Evolutionary conservation across 2,329 filamentous ascomycete genomes (phyloP).

Genomic region (Trichoderma harzianum): DNA sequence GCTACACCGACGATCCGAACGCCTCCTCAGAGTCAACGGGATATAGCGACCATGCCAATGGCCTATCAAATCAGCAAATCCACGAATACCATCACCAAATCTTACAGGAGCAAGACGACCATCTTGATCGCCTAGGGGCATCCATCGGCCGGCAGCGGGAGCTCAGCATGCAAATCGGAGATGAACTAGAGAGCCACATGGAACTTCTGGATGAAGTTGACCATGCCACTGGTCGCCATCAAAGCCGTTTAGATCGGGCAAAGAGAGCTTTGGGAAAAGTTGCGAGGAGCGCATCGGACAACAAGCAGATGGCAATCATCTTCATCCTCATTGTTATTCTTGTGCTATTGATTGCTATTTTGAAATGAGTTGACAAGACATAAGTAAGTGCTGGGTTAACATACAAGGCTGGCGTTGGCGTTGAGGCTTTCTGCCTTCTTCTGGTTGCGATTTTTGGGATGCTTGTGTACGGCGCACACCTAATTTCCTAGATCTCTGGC

Average conservation of each 20-base stretch:
- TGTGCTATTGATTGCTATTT: slow-evolving; percentile 74
- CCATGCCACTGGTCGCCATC: slow-evolving; percentile 75
- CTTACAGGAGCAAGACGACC: slow-evolving; percentile 85
- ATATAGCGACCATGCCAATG: slow-evolving; percentile 57
- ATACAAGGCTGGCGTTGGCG: neutral
- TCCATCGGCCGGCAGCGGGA: slow-evolving; percentile 87
- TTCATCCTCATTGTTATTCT: slow-evolving; percentile 79
- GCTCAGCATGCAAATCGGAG: slow-evolving; percentile 91
- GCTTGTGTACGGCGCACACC: neutral
- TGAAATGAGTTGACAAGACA: slow-evolving; percentile 54
- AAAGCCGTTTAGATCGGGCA: slow-evolving; percentile 71
- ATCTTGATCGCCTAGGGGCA: slow-evolving; percentile 83
- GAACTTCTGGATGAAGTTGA: slow-evolving; percentile 88
- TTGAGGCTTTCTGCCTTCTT: neutral
- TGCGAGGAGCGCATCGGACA: slow-evolving; percentile 71
- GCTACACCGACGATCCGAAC: slow-evolving; percentile 67
- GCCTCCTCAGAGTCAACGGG: slow-evolving; percentile 42
- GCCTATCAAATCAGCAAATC: slow-evolving; percentile 77
- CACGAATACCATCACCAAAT: slow-evolving; percentile 79
- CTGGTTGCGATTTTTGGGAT: neutral
- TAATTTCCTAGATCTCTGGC: neutral
- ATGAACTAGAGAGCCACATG: slow-evolving; percentile 90
- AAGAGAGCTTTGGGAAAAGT: slow-evolving; percentile 68
- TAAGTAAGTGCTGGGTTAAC: neutral
- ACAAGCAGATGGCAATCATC: slow-evolving; percentile 81